These are phyloP conservation scores for Candida chilensis DNA, from an alignment of 805 yeast genomes.

Conservation along the genomic window DNA sequence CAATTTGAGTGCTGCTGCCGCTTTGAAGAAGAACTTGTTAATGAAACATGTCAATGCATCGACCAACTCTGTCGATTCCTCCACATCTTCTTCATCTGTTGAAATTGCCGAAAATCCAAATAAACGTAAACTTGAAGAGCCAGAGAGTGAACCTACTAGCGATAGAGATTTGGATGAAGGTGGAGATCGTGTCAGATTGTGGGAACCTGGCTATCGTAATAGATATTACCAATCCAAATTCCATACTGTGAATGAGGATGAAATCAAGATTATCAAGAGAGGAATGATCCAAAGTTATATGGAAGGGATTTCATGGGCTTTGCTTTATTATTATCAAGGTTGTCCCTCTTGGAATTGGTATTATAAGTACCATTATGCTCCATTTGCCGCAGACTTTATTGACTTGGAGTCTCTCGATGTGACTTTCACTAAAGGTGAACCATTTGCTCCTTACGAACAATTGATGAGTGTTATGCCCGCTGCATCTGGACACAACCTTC, in stretches of 20 bases:
- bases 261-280: conserved; percentile 41
- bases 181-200: conserved; percentile 50
- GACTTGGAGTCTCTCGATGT: conserved; percentile 44
- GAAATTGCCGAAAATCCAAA: conserved; percentile 4
- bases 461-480: conserved; percentile 94
- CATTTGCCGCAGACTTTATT: conserved; percentile 84
- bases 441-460: conserved; percentile 88
- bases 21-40: conserved; percentile 21
- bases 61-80: conserved; percentile 1
- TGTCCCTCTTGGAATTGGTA: conserved; percentile 99
- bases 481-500: conserved; percentile 81
- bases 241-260: conserved; percentile 43
- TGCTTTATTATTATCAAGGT: conserved; percentile 90
- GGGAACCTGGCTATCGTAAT: conserved; percentile 81
- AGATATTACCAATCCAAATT: conserved; percentile 79
- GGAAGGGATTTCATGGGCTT: conserved; percentile 96
- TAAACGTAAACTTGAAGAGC: conserved; percentile 7
- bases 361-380: conserved; percentile 96
- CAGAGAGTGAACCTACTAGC: conserved; percentile 5
- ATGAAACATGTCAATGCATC: conserved; percentile 6
- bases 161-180: conserved; percentile 20
- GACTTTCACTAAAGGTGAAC: conserved; percentile 57
- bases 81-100: conserved; percentile 2
- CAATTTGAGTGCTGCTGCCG: conserved; percentile 36
- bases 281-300: conserved; percentile 66